These are phyloP conservation scores for Fusarium sp. DNA, from an alignment of 2,329 filamentous ascomycete genomes.

Conservation along the genomic window DNA sequence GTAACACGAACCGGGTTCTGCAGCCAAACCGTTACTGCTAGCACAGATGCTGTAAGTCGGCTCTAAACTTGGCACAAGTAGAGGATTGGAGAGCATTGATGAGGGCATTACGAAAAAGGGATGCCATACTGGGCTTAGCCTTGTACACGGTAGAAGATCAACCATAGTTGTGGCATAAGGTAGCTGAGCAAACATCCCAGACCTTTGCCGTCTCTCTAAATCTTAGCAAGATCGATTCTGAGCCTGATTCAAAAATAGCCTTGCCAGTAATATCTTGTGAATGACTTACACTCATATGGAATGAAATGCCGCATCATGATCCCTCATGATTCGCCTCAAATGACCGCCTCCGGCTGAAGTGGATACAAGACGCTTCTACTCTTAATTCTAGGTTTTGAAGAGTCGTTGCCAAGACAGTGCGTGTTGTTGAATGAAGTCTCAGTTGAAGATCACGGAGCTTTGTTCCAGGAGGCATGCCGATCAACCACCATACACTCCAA, in stretches of 20 bases:
- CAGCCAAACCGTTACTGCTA: neutral
- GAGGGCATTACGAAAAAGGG: neutral
- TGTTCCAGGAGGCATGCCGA: neutral
- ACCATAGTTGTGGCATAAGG: neutral
- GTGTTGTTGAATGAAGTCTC: neutral
- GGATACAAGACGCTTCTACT: neutral
- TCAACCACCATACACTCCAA: neutral
- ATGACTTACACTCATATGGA: neutral
- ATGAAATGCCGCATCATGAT: conserved; percentile 22
- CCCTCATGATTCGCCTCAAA: neutral
- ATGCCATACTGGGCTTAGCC: neutral
- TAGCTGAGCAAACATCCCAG: conserved; percentile 8
- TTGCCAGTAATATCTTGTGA: conserved; percentile 2
- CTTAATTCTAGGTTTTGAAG: neutral
- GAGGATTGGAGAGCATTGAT: neutral
- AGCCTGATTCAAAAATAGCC: neutral
- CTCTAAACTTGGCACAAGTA: neutral
- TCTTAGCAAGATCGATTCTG: conserved; percentile 15
- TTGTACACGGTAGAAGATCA: neutral
- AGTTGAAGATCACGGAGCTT: neutral
- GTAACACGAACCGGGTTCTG: neutral
- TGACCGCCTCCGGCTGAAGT: neutral
- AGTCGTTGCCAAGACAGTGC: neutral
- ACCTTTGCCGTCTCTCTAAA: neutral
- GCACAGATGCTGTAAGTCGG: neutral